A percentile compares a stretch with the other conserved stretches of the same genome.
Evolutionary conservation across 768 basidiomycete genomes (phyloP).

Genomic region (Phanerochaete sordida): DNA sequence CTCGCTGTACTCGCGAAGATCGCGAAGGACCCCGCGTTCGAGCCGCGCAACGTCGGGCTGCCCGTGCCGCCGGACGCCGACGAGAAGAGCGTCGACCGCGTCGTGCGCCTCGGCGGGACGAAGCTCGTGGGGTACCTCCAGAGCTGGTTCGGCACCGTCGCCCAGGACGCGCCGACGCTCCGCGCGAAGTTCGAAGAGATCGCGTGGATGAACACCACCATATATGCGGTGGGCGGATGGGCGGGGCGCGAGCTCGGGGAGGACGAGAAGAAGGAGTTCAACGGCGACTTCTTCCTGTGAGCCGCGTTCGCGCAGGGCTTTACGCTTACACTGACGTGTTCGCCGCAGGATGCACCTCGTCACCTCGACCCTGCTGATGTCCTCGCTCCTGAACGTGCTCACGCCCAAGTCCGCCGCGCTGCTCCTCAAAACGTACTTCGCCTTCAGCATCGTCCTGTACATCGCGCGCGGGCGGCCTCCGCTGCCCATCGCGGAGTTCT

Average conservation of each 20-base stretch:
- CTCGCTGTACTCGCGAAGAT: constrained; percentile 54
- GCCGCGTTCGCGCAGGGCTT: too few species aligned
- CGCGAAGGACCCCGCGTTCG: constrained; percentile 41
- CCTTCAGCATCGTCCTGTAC: constrained; percentile 48
- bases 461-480: constrained; percentile 52
- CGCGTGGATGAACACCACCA: constrained; percentile 49
- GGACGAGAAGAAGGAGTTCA: constrained; percentile 32
- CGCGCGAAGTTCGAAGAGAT: constrained; percentile 63
- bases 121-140: constrained; percentile 14
- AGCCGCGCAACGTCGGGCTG: constrained; percentile 8
- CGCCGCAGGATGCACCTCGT: constrained; percentile 55
- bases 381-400: constrained; percentile 37
- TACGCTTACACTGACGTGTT: background rate
- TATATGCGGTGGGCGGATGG: constrained; percentile 58
- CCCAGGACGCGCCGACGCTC: constrained; percentile 26
- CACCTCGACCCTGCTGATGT: constrained; percentile 62
- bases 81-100: constrained; percentile 3
- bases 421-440: constrained; percentile 57
- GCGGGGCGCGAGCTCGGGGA: constrained; percentile 32
- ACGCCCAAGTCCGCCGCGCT: constrained; percentile 41
- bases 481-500: constrained; percentile 50
- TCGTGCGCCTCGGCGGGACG: constrained; percentile 13
- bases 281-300: constrained; percentile 59
- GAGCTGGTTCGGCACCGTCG: constrained; percentile 21
- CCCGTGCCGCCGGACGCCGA: background rate